Evolutionary conservation across 2,329 filamentous ascomycete species (phyloP).

Genomic region (Neurospora sp.): DNA sequence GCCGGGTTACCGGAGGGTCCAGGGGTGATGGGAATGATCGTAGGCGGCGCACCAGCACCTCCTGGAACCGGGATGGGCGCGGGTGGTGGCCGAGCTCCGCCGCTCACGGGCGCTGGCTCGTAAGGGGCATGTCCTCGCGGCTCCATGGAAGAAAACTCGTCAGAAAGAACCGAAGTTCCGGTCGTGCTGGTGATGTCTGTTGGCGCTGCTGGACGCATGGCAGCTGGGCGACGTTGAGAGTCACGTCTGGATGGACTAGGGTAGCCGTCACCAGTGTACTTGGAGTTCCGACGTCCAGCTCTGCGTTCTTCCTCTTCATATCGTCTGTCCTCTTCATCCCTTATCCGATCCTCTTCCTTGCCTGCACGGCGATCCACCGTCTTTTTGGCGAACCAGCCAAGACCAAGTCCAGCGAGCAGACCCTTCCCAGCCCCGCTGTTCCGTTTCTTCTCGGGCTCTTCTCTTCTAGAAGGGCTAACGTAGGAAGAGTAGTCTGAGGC

Average conservation of each 20-base stretch:
- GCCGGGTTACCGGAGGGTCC: background rate
- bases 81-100: slow-evolving; percentile 12
- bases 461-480: slow-evolving; percentile 51
- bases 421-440: slow-evolving; percentile 41
- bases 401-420: slow-evolving; percentile 49
- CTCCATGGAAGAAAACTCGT: slow-evolving; percentile 30
- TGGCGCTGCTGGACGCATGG: slow-evolving; percentile 12
- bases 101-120: slow-evolving; percentile 20
- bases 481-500: slow-evolving; percentile 51
- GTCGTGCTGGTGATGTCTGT: slow-evolving; percentile 13
- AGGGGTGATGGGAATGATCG: background rate
- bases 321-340: slow-evolving; percentile 27
- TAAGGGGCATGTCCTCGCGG: slow-evolving; percentile 23
- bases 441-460: slow-evolving; percentile 30
- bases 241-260: slow-evolving; percentile 36
- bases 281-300: slow-evolving; percentile 50
- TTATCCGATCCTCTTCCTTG: slow-evolving; percentile 39
- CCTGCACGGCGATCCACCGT: slow-evolving; percentile 47
- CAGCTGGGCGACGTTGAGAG: slow-evolving; percentile 21
- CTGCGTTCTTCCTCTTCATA: slow-evolving; percentile 42
- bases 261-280: slow-evolving; percentile 60
- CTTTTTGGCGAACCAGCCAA: slow-evolving; percentile 59
- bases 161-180: slow-evolving; percentile 19
- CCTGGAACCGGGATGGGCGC: slow-evolving; percentile 7
- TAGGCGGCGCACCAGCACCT: background rate